Evolutionary conservation across 2,329 filamentous ascomycete species (phyloP).

Genomic region (Hansfordia pulvinata): DNA sequence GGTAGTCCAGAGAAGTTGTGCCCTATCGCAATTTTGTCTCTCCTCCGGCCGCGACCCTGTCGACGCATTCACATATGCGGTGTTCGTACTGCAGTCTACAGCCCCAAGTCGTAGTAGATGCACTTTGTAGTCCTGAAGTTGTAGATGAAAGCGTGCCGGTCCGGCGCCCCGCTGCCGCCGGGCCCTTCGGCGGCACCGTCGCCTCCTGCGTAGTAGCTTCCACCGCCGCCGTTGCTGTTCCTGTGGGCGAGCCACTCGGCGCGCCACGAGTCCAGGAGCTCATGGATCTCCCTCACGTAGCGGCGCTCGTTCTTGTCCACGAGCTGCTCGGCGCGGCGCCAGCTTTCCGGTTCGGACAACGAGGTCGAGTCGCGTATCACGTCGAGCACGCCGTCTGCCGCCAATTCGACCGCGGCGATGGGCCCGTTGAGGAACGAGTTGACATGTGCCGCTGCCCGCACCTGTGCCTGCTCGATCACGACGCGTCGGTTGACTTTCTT

Average conservation of each 20-base stretch:
- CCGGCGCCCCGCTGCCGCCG: too few species aligned
- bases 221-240: too few species aligned
- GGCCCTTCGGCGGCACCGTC: too few species aligned
- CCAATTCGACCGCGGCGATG: constrained; percentile 79
- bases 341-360: constrained; percentile 69
- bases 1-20: too few species aligned
- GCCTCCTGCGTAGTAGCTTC: too few species aligned
- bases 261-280: constrained; percentile 54
- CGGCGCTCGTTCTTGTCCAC: constrained; percentile 66
- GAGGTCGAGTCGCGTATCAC: constrained; percentile 60
- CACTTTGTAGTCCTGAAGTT: constrained; percentile 79
- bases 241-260: constrained; percentile 42
- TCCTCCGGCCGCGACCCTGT: too few species aligned
- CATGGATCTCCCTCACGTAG: constrained; percentile 73
- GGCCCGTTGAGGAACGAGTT: constrained; percentile 63
- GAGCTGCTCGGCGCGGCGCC: constrained; percentile 68
- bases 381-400: constrained; percentile 70
- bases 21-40: too few species aligned
- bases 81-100: constrained; percentile 14
- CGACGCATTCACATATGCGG: too few species aligned
- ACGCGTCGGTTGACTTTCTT: constrained; percentile 86
- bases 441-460: constrained; percentile 45
- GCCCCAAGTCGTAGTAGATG: constrained; percentile 69
- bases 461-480: constrained; percentile 69
- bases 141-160: constrained; percentile 73